Percentiles rank a stretch among this genome's conserved stretches.
Conservation (phyloP, 2,329 filamentous ascomycete genomes). For the Exophiala dermatitidis region DNA sequence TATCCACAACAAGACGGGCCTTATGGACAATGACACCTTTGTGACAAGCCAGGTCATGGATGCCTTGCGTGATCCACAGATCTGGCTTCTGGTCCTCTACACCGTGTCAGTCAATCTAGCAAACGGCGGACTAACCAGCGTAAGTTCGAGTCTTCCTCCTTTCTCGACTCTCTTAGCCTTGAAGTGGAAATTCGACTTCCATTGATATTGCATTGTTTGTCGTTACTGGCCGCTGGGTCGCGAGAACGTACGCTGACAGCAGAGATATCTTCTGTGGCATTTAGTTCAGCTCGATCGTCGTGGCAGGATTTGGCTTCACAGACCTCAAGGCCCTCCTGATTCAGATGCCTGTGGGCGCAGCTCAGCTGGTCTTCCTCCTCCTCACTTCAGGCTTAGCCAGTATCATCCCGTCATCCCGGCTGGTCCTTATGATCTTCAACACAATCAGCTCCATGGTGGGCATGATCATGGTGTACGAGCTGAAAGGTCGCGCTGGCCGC, state of each 20-base stretch:
- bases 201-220: too few species aligned
- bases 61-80: constrained; percentile 48
- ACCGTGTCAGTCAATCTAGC: constrained; percentile 49
- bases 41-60: constrained; percentile 42
- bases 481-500: constrained; percentile 28
- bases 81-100: constrained; percentile 52
- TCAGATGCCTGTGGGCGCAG: constrained; percentile 33
- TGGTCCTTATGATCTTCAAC: constrained; percentile 33
- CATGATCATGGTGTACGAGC: constrained; percentile 31
- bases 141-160: constrained; percentile 33
- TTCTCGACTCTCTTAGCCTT: constrained; percentile 22
- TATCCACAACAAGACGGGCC: constrained; percentile 45
- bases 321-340: constrained; percentile 32
- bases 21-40: constrained; percentile 45
- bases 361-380: constrained; percentile 32
- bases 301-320: constrained; percentile 35
- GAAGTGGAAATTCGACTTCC: too few species aligned
- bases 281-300: constrained; percentile 33
- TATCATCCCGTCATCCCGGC: constrained; percentile 28
- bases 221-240: too few species aligned
- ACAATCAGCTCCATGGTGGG: constrained; percentile 30
- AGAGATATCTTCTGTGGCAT: background rate
- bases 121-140: constrained; percentile 49
- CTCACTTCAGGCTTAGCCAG: constrained; percentile 29
- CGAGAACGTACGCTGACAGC: too few species aligned